phyloP scores from a whole-genome alignment of 768 basidiomycete genomes.

The Suillus sp. region DNA sequence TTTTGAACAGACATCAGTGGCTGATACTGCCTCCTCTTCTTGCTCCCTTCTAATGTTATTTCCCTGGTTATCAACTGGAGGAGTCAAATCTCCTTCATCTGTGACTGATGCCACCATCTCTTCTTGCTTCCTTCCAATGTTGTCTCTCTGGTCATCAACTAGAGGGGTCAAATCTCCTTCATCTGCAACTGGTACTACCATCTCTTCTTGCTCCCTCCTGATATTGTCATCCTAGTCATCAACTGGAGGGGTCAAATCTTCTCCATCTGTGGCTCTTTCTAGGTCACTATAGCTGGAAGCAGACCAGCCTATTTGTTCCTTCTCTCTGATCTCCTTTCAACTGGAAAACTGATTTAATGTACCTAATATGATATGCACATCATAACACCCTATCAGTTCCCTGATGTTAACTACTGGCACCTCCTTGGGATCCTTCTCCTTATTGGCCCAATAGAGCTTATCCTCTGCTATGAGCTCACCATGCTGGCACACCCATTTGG shows the following conservation, averaged over 20 bases:
- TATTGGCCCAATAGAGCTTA: conserved; percentile 25
- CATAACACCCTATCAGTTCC: conserved; percentile 16
- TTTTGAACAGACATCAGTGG: too few relatives aligned
- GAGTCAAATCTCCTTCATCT: not conserved
- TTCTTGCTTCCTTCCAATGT: too few relatives aligned
- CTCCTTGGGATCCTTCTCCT: conserved; percentile 25
- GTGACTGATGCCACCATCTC: too few relatives aligned
- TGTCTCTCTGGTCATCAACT: not conserved
- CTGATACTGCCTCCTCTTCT: not conserved
- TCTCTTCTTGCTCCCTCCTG: too few relatives aligned
- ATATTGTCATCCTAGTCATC: not conserved
- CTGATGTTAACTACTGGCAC: conserved; percentile 20
- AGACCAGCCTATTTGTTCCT: not conserved
- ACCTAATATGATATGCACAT: conserved; percentile 12
- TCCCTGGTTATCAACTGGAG: not conserved
- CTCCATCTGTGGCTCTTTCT: not conserved
- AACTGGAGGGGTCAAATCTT: not conserved
- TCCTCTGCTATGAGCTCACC: conserved; percentile 21
- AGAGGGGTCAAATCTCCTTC: not conserved
- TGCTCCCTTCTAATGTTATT: not conserved
- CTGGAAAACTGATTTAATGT: not conserved
- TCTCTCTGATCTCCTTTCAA: conserved; percentile 4
- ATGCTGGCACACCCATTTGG: conserved; percentile 13
- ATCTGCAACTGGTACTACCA: too few relatives aligned
- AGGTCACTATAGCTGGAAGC: not conserved